phyloP scores from a whole-genome alignment of 1,139 yeast genomes.

The Hansenula lynferdii region DNA sequence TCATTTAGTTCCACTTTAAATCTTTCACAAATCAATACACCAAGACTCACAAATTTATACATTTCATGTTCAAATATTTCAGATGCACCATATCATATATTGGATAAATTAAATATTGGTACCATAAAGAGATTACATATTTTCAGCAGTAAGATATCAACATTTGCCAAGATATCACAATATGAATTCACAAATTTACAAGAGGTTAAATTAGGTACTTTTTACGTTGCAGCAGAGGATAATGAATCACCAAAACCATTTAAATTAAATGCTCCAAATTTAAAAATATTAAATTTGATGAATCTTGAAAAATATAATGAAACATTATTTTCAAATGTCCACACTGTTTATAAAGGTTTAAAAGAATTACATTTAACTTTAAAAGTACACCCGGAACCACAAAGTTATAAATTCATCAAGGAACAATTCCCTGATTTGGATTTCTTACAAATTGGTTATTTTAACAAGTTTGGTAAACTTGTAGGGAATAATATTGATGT shows the following conservation, averaged over 20 bases:
- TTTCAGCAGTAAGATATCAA: conserved; percentile 1
- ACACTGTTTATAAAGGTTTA: neutral
- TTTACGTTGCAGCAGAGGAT: neutral
- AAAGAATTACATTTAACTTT: neutral
- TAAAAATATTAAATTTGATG: neutral
- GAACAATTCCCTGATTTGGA: conserved; percentile 1
- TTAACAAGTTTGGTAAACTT: conserved; percentile 1
- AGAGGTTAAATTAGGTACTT: neutral
- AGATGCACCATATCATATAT: neutral
- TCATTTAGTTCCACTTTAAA: neutral
- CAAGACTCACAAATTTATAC: neutral
- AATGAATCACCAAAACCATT: neutral
- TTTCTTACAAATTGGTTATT: neutral
- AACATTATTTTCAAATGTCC: neutral
- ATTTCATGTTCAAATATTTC: conserved; percentile 1
- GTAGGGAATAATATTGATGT: neutral
- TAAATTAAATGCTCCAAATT: neutral
- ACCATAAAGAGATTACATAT: neutral
- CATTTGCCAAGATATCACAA: neutral
- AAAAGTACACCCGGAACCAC: neutral
- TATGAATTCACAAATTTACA: neutral
- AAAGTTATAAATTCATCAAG: neutral
- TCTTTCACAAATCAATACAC: neutral
- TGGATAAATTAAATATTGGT: neutral
- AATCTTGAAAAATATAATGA: neutral